Conservation (phyloP, 768 basidiomycete species). For the Saitozyma sp. region DNA sequence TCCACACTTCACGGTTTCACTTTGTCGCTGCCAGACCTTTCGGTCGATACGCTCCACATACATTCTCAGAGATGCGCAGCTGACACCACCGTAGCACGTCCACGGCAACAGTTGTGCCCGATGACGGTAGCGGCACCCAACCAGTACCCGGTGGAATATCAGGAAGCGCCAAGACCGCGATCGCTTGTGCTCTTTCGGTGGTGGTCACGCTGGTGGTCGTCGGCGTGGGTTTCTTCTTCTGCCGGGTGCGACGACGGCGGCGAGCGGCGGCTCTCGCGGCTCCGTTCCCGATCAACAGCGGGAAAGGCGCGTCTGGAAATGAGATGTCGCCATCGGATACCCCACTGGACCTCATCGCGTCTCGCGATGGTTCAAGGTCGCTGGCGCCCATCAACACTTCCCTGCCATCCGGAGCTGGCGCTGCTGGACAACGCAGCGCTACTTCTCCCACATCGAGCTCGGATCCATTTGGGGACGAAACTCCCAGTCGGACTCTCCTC, state of each 20-base stretch:
- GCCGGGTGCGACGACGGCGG: conserved; percentile 14
- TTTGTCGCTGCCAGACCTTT: neutral
- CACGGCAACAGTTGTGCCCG: neutral
- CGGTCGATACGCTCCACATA: neutral
- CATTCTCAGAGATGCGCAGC: neutral
- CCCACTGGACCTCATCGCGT: conserved; percentile 28
- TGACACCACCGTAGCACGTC: conserved; percentile 6
- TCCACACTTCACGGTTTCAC: neutral
- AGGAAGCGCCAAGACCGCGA: conserved; percentile 1
- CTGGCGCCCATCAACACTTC: conserved; percentile 7
- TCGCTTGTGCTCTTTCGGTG: conserved; percentile 38
- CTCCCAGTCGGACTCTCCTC: too few relatives aligned
- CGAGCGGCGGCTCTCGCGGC: neutral
- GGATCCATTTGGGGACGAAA: neutral
- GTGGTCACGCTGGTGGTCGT: conserved; percentile 37
- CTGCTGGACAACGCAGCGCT: neutral
- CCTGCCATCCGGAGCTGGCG: neutral
- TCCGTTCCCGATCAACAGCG: neutral
- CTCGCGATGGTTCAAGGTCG: conserved; percentile 4
- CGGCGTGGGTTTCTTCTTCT: conserved; percentile 25
- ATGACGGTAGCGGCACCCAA: neutral
- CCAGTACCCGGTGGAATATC: neutral
- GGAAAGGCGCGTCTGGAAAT: neutral
- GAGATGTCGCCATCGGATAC: conserved; percentile 9
- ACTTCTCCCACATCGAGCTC: neutral